phyloP scores from a whole-genome alignment of 176 grass and related monocot genomes.

The Metroxylon sagu region DNA sequence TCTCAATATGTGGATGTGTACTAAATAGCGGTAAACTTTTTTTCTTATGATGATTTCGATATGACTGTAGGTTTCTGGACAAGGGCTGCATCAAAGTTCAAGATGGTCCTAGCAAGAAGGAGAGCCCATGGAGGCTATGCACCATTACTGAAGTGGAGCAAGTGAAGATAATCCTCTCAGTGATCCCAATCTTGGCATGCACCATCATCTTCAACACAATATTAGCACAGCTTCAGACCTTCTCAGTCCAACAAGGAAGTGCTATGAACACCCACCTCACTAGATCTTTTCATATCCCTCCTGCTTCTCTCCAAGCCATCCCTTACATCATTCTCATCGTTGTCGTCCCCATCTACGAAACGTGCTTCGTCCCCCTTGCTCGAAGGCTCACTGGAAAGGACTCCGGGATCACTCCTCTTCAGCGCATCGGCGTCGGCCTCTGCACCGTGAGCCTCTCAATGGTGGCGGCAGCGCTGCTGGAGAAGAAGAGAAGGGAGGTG shows the following conservation, averaged over 20 bases:
- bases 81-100: conserved; percentile 60
- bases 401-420: conserved; percentile 67
- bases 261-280: conserved; percentile 71
- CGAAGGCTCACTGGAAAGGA: conserved; percentile 38
- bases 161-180: conserved; percentile 72
- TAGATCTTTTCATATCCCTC: conserved; percentile 58
- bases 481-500: conserved; percentile 51
- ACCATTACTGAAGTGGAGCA: conserved; percentile 56
- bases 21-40: too few species aligned
- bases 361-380: conserved; percentile 59
- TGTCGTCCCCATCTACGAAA: conserved; percentile 69
- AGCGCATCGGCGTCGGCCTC: conserved; percentile 80
- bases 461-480: conserved; percentile 58
- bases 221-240: conserved; percentile 93
- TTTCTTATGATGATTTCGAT: too few species aligned
- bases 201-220: conserved; percentile 99
- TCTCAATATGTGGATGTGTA: too few species aligned
- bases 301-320: conserved; percentile 84
- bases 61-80: conserved; percentile 59
- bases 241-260: conserved; percentile 91
- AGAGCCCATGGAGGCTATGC: conserved; percentile 75
- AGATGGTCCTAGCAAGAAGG: conserved; percentile 33
- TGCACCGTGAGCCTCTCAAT: conserved; percentile 69
- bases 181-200: conserved; percentile 94
- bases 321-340: conserved; percentile 77